phyloP scores from a whole-genome alignment of 2,329 filamentous ascomycete genomes.

The Sclerotinia trifoliorum region DNA sequence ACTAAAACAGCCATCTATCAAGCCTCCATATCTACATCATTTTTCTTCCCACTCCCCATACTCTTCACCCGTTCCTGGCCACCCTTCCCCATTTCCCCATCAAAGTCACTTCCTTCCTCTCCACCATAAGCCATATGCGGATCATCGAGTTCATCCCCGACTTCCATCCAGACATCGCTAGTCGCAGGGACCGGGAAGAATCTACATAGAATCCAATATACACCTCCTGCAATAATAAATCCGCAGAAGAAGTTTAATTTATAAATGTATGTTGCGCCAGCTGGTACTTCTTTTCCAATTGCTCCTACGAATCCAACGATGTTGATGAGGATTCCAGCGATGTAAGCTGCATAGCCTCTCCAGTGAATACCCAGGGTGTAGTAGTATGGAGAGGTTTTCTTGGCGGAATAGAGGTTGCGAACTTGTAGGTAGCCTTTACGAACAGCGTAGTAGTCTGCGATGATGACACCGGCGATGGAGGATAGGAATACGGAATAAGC shows the following conservation, averaged over 20 bases:
- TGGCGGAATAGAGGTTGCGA: conserved; percentile 74
- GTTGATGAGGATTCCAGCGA: conserved; percentile 82
- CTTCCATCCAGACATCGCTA: conserved; percentile 75
- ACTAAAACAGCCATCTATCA: not conserved
- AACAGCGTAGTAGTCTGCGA: conserved; percentile 83
- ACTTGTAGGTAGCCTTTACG: conserved; percentile 78
- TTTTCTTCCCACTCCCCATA: conserved; percentile 2
- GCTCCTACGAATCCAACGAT: conserved; percentile 88
- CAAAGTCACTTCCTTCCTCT: conserved; percentile 29
- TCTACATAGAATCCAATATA: conserved; percentile 71
- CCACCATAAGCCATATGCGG: conserved; percentile 33
- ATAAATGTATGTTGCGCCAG: conserved; percentile 81
- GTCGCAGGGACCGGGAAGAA: conserved; percentile 71
- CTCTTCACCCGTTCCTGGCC: not conserved
- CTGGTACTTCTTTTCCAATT: conserved; percentile 68
- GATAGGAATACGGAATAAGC: conserved; percentile 94
- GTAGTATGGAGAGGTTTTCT: conserved; percentile 67
- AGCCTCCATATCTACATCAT: conserved; percentile 14
- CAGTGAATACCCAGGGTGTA: conserved; percentile 73
- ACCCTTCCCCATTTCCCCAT: not conserved
- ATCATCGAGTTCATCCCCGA: conserved; percentile 62
- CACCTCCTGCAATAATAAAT: conserved; percentile 64
- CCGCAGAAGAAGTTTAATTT: conserved; percentile 88
- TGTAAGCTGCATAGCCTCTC: conserved; percentile 80
- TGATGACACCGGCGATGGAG: conserved; percentile 88